Percentiles rank a stretch among this genome's conserved stretches.
phyloP scores from a whole-genome alignment of 805 yeast species.

The Yarrowia bubula region DNA sequence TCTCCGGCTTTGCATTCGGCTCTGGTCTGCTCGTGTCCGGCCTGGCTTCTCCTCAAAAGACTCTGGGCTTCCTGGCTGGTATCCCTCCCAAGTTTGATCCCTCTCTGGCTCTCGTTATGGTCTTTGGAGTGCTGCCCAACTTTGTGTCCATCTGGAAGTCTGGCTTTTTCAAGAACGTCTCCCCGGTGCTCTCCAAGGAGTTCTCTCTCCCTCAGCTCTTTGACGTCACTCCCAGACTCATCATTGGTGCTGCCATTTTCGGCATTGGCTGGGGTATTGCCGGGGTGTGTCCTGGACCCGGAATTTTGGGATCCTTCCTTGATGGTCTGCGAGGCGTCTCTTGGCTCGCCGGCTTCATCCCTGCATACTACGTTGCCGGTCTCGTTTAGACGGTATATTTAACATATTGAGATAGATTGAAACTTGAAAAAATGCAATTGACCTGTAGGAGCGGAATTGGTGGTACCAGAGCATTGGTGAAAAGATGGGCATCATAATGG shows the following conservation, averaged over 20 bases:
- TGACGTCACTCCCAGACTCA: slow-evolving; percentile 37
- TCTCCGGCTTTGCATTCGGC: slow-evolving; percentile 45
- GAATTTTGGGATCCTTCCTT: slow-evolving; percentile 39
- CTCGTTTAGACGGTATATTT: neutral
- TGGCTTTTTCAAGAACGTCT: slow-evolving; percentile 23
- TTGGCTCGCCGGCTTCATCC: slow-evolving; percentile 39
- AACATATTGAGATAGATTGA: neutral
- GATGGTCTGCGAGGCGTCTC: slow-evolving; percentile 34
- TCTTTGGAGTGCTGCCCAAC: slow-evolving; percentile 49
- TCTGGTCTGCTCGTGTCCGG: slow-evolving; percentile 50
- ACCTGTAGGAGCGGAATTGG: too few relatives aligned
- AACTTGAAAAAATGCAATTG: neutral
- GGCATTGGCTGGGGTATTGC: slow-evolving; percentile 55
- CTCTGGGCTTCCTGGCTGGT: slow-evolving; percentile 47
- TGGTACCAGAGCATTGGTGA: too few relatives aligned
- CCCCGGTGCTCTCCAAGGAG: slow-evolving; percentile 3
- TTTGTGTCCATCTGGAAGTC: slow-evolving; percentile 36
- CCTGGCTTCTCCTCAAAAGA: slow-evolving; percentile 47
- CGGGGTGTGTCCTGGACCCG: slow-evolving; percentile 59
- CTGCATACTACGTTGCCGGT: slow-evolving; percentile 35
- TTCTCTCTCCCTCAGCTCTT: slow-evolving; percentile 34
- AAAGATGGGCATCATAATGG: too few relatives aligned
- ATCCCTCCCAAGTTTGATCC: slow-evolving; percentile 47
- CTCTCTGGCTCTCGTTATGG: slow-evolving; percentile 45
- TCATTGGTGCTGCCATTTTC: slow-evolving; percentile 47